Conservation (phyloP, 306 rosid species). For the Cyamopsis tetragonoloba region DNA sequence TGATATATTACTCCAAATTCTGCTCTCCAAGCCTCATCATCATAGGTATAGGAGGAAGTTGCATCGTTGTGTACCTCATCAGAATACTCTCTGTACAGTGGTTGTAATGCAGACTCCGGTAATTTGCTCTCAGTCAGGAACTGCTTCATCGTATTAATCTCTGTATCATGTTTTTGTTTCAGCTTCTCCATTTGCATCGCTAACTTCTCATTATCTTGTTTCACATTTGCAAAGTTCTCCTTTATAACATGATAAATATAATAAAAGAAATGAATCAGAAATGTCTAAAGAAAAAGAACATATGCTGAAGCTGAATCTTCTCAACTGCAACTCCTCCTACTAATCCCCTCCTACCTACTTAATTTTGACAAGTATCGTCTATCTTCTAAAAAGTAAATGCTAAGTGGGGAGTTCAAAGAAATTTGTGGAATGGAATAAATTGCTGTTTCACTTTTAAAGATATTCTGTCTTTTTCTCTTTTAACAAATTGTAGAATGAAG, state of each 20-base stretch:
- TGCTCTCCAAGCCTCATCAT: constrained; percentile 94
- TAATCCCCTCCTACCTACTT: no score
- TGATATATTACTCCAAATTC: constrained; percentile 93
- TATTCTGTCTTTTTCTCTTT: not conserved
- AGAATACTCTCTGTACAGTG: constrained; percentile 56
- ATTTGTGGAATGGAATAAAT: no score
- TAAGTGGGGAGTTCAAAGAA: no score
- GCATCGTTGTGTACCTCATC: constrained; percentile 35
- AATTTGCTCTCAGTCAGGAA: constrained; percentile 80
- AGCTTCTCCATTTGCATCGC: constrained; percentile 82
- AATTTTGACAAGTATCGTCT: no score
- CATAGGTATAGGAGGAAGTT: constrained; percentile 41
- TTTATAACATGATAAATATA: constrained; percentile 28
- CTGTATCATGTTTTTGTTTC: constrained; percentile 81
- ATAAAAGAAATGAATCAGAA: not conserved
- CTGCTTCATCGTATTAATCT: constrained; percentile 85
- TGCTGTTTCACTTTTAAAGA: not conserved
- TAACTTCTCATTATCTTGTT: constrained; percentile 62
- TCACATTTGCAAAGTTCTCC: constrained; percentile 56
- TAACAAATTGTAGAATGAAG: not conserved
- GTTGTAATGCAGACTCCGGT: constrained; percentile 82
- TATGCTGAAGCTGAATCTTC: not conserved
- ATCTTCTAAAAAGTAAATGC: no score
- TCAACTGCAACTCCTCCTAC: not conserved
- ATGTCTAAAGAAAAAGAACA: not conserved